These are phyloP conservation scores for Rostrohypoxylon terebratum DNA, from an alignment of 495 filamentous ascomycete genomes.

Conservation along the genomic window DNA sequence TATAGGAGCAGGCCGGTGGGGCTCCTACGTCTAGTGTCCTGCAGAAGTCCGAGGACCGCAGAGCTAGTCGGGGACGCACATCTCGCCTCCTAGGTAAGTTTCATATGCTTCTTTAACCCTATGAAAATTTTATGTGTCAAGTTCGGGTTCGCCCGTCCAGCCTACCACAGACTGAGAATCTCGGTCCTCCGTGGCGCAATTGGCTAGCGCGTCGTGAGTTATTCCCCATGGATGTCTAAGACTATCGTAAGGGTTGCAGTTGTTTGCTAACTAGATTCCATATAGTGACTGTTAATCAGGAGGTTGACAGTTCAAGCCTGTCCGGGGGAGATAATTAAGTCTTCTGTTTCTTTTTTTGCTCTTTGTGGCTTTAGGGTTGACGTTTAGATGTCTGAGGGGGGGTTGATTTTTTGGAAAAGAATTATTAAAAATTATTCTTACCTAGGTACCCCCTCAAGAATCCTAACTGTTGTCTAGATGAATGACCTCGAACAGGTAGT, in stretches of 20 bases:
- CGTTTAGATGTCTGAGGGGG: not conserved
- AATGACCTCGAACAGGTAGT: not conserved
- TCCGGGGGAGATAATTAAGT: slow-evolving; percentile 29
- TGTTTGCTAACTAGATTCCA: not conserved
- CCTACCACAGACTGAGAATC: not conserved
- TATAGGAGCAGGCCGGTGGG: not conserved
- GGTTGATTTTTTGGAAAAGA: not conserved
- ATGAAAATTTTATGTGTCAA: not conserved
- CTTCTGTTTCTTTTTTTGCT: slow-evolving; percentile 3
- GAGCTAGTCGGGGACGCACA: not conserved
- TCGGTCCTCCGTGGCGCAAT: slow-evolving; percentile 25
- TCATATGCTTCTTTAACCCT: not conserved
- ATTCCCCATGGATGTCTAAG: slow-evolving; percentile 1
- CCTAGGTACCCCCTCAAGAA: not conserved
- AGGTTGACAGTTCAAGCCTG: slow-evolving; percentile 41
- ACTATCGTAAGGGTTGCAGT: not conserved
- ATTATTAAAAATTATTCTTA: not conserved
- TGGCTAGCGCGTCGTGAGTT: slow-evolving; percentile 46
- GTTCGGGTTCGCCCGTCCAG: slow-evolving; percentile 1
- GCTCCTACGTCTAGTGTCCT: slow-evolving; percentile 3
- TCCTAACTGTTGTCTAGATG: not conserved
- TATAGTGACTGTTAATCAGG: slow-evolving; percentile 48
- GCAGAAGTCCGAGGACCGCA: not conserved
- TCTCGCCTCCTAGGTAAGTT: not conserved
- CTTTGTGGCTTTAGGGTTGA: not conserved